Evolutionary conservation across 768 basidiomycete species (phyloP), one percentile per base, ranked within the genome.

Genomic region (Paxillus involutus): DNA sequence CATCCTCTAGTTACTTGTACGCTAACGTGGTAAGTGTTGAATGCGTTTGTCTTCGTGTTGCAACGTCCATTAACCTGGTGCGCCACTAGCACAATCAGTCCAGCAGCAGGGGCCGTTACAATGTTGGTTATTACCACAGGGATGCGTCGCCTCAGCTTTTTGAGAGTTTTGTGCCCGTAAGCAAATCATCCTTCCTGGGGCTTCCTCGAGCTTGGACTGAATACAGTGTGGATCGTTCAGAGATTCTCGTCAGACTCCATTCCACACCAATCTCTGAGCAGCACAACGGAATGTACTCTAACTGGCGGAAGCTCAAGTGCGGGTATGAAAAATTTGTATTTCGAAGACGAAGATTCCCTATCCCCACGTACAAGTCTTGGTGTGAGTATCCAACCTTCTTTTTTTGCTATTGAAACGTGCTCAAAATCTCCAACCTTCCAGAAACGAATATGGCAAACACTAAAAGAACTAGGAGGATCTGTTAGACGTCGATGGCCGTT

Each of bases 121-220:
- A 11, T 3, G 33, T 45, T 21, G 26, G 26, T 26, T 10, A 45
- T 17, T 51, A 47, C 24, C 33, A 51, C 3, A 41, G 35, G 17
- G 35, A 45, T 19, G 48, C 61, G 11, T 42, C 43, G 4, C 59
- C 62, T 16, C 66, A 70, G 24, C 52, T 24, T 24, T 51, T 66
- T 51, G 59, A 64, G 21, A 68, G 67, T 32, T 68, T 68, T 16
- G 11, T 70, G 3, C 67, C 67, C 1, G 67, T 68, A 54, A 49
- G 68, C 39, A 10, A 21, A 43, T 1, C 7, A 16, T 21, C 3
- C n/a, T 24, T 19, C 21, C n/a, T 42, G 11, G 11, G 10, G 24
- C 29, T 32, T 37, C 32, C 32, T 37, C 19, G 17, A 44, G 26
- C 37, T 33, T 21, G n/a, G 13, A 36, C 55, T 48, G n/a, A 49